These are phyloP conservation scores for Saccharomyces hybrid DNA, from an alignment of 1,139 yeast species.

Conservation along the genomic window DNA sequence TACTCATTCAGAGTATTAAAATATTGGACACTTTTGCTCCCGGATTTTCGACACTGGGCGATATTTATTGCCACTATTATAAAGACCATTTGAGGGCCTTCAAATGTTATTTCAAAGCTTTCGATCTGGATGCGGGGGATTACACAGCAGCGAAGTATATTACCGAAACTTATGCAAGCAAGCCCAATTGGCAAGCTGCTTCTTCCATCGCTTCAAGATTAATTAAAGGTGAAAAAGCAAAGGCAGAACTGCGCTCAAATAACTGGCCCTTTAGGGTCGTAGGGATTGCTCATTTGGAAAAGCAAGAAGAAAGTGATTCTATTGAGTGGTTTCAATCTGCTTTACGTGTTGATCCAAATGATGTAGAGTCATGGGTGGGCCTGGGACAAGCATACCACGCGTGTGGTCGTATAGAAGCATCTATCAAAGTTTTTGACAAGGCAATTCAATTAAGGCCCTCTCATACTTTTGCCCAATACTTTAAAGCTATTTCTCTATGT, in stretches of 20 bases:
- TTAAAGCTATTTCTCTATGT: slow-evolving; percentile 56
- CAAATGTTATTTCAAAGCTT: slow-evolving; percentile 83
- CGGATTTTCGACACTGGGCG: slow-evolving; percentile 73
- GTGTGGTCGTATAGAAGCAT: slow-evolving; percentile 83
- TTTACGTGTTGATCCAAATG: slow-evolving; percentile 57
- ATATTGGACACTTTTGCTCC: slow-evolving; percentile 61
- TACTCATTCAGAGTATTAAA: slow-evolving; percentile 56
- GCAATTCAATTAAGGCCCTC: slow-evolving; percentile 47
- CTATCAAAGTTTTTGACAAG: slow-evolving; percentile 69
- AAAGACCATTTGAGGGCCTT: slow-evolving; percentile 63
- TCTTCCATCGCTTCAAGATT: slow-evolving; percentile 62
- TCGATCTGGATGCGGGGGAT: slow-evolving; percentile 77
- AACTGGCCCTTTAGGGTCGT: slow-evolving; percentile 85
- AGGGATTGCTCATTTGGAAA: slow-evolving; percentile 71
- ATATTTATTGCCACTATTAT: slow-evolving; percentile 50
- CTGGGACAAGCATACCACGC: slow-evolving; percentile 85
- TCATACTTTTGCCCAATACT: slow-evolving; percentile 57
- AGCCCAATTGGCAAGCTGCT: slow-evolving; percentile 79
- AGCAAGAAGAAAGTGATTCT: slow-evolving; percentile 68
- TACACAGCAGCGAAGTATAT: slow-evolving; percentile 65
- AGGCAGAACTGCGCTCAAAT: slow-evolving; percentile 41
- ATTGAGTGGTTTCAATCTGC: slow-evolving; percentile 87
- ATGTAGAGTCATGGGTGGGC: slow-evolving; percentile 83
- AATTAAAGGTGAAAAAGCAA: slow-evolving; percentile 55
- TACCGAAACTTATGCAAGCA: slow-evolving; percentile 57